Percentiles rank a stretch among this genome's conserved stretches.
Evolutionary conservation across 108 stramenopile species (phyloP).

Genomic region (Epithemia pelagica): DNA sequence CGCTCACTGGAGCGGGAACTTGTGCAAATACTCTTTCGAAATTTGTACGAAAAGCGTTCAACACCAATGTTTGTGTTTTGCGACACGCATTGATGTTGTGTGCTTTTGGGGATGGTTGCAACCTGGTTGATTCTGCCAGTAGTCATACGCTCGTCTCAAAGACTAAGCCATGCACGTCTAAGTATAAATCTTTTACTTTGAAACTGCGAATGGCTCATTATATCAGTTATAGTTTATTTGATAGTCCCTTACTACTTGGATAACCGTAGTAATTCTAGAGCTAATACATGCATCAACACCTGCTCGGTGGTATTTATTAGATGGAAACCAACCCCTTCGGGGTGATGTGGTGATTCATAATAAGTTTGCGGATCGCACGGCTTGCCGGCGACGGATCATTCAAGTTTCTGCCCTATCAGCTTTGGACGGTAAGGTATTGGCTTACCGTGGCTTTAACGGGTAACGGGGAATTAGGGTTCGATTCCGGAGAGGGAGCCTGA

Average conservation of each 20-base stretch:
- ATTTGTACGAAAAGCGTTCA: too few species aligned
- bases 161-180: conserved; percentile 99
- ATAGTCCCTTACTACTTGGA: conserved; percentile 98
- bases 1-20: too few species aligned
- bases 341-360: conserved; percentile 93
- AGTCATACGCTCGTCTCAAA: conserved; percentile 99
- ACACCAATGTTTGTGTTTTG: too few species aligned
- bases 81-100: too few species aligned
- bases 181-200: conserved; percentile 91
- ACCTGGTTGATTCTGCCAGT: too few species aligned
- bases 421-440: conserved; percentile 96
- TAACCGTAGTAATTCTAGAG: conserved; percentile 98
- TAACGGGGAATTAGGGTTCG: conserved; percentile 96
- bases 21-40: too few species aligned
- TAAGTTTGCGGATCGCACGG: conserved; percentile 89
- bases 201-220: conserved; percentile 98
- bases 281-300: conserved; percentile 94
- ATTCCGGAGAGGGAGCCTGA: conserved; percentile 99
- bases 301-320: conserved; percentile 94
- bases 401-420: conserved; percentile 97
- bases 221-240: conserved; percentile 99
- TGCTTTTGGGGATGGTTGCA: too few species aligned
- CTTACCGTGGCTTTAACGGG: conserved; percentile 95
- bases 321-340: conserved; percentile 89
- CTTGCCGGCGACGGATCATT: conserved; percentile 85